Evolutionary conservation across 305 asterid species (phyloP), one percentile per base, ranked within the genome.

Genomic region (Euphrasia arctica): DNA sequence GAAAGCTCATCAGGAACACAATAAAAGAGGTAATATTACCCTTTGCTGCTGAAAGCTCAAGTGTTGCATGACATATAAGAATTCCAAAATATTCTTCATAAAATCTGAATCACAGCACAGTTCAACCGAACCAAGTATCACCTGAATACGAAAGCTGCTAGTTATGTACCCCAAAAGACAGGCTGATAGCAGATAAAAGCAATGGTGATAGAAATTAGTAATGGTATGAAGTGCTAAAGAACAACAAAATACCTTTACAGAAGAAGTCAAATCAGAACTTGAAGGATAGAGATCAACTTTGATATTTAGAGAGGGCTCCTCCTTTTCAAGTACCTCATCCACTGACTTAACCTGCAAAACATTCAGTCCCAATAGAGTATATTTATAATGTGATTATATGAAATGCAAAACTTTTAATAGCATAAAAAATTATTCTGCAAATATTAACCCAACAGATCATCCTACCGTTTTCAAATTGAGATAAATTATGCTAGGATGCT

Each of bases 41-140:
- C 95, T 88, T 76, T 86, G 79, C 69, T 83, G 81, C 69, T 83
- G 96, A 81, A 79, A 86, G 72, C 82, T 75, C 74, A 79, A 61
- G 63, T 67, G 71, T 42, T 67, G 80, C 67, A 83, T 69, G 74
- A 79, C 80, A 63, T 68, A 65, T 59, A 79, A 74, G 78, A 84
- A 84, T 62, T 66, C 85, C 80, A 76, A 28, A 51, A 86, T 70
- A 75, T 81, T 83, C 82, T 79, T 81, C 69, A 93, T 57, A 76
- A 85, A 86, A 54, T 77, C 78, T 48, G 74, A 58, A 72, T 93
- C 91, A 69, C 87, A 86, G 56, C 74, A 74, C 59, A 88, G 66
- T 73, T 79, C 83, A 68, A 83, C 56, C 58, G 97, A 86, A 76
- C 78, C 76, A 55, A 90, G 74, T 48, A 70, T 72, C 69, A 83